Base-by-base conservation (phyloP, 1,284 basidiomycete genomes). In the Moniliophthora roreri region DNA sequence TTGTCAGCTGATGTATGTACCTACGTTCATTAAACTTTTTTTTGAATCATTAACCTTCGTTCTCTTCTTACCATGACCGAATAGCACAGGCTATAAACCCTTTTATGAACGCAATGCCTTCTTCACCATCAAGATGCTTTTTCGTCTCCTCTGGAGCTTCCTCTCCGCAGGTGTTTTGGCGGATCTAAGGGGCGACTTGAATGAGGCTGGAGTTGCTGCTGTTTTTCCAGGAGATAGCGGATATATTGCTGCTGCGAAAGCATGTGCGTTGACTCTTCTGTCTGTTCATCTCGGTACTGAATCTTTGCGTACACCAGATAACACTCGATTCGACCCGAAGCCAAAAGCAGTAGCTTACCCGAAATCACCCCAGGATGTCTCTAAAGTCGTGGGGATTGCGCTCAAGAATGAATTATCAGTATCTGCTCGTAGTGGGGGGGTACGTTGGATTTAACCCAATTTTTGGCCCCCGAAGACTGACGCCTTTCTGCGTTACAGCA, bases 401-500 rank as follows among this genome's bases (percentile, higher is more conserved):
- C 23, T 4, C 2, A 7, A 4, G 1, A 46, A 32, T 16, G 18
- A 18, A 1, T 13, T 46, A 9, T 1, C 26, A 10, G 44, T 46
- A n/a, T 21, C 28, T 32, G 44, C 44, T 9, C 23, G 44, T 4
- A 46, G 44, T n/a, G 44, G 44, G 9, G 44, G 44, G 24, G 44
- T 46, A 32, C 11, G 26, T 32, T 11, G 11, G 7, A 32, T 11
- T 6, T 6, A 32, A 11, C 28, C 28, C 7, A 11, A 11, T 11
- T 32, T 6, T 6, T 11, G 28, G 7, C 28, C n/a, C n/a, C n/a
- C n/a, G n/a, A 32, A 1, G 16, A 6, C 28, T 32, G n/a, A n/a
- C n/a, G 11, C 8, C 2, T 2, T 13, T 40, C 9, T 10, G 3
- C 28, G 10, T n/a, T 32, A 32, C 44, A 46, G 44, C 60, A 62